Evolutionary conservation across 768 basidiomycete genomes (phyloP).

Genomic region (Gautieria morchelliformis): DNA sequence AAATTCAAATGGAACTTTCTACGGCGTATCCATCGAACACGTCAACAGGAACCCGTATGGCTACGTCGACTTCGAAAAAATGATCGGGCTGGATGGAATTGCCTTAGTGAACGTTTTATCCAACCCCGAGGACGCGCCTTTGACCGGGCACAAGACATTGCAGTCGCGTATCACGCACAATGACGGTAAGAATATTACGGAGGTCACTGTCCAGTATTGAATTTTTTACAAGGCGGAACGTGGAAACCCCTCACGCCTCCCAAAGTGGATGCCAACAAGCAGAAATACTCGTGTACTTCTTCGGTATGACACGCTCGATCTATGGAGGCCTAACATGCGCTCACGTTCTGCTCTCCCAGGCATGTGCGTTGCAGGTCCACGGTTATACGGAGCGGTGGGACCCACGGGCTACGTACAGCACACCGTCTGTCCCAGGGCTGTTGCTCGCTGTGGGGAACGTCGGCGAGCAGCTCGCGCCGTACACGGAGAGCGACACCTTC

Average conservation of each 20-base stretch:
- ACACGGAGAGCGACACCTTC: conserved; percentile 90
- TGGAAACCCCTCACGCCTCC: conserved; percentile 86
- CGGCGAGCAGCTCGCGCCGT: conserved; percentile 69
- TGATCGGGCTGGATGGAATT: conserved; percentile 92
- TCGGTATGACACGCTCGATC: conserved; percentile 38
- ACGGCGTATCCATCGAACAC: conserved; percentile 73
- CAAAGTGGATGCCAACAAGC: conserved; percentile 60
- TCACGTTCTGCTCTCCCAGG: conserved; percentile 32
- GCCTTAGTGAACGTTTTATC: conserved; percentile 86
- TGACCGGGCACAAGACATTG: conserved; percentile 64
- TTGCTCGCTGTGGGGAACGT: conserved; percentile 97
- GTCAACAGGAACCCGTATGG: conserved; percentile 86
- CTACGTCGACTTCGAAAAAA: conserved; percentile 96
- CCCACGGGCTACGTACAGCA: conserved; percentile 87
- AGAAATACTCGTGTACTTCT: conserved; percentile 55
- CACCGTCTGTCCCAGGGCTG: conserved; percentile 83
- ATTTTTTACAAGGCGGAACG: conserved; percentile 49
- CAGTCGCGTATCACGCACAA: conserved; percentile 93
- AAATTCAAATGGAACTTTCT: conserved; percentile 98
- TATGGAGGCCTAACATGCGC: not conserved
- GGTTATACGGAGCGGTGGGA: conserved; percentile 93
- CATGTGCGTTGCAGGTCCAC: conserved; percentile 83
- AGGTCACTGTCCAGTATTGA: not conserved
- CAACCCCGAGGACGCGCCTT: conserved; percentile 64
- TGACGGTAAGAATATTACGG: conserved; percentile 53